Evolutionary conservation across 208 protist genomes (phyloP).

Genomic region (Polymyxa betae): DNA sequence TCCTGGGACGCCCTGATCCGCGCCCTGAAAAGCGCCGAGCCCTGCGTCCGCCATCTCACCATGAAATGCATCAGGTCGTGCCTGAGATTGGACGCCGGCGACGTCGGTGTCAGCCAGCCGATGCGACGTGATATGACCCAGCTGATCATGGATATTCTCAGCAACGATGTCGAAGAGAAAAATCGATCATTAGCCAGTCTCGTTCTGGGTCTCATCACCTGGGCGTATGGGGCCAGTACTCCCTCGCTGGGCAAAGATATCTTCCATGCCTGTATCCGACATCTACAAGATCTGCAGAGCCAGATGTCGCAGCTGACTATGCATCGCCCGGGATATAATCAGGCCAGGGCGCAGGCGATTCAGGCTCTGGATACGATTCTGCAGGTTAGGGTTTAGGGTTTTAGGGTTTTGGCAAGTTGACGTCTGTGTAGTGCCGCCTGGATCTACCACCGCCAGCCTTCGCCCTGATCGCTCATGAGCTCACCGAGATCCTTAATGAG

Average conservation of each 20-base stretch:
- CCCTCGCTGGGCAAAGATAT: not conserved
- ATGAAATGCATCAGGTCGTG: not conserved
- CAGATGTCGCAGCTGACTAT: not conserved
- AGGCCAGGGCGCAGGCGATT: not conserved
- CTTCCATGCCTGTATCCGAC: not conserved
- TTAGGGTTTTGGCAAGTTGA: not conserved
- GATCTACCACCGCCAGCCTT: not conserved
- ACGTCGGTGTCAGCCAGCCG: not conserved
- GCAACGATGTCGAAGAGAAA: constrained; percentile 2
- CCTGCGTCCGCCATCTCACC: not conserved
- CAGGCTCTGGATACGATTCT: not conserved
- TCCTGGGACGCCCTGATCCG: constrained; percentile 6
- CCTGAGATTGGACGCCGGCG: not conserved
- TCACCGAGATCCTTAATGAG: not conserved
- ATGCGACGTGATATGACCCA: not conserved
- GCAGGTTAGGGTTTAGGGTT: not conserved
- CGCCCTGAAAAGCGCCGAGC: not conserved
- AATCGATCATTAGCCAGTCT: constrained; percentile 20
- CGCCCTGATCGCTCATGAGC: not conserved
- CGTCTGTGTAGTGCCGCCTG: not conserved
- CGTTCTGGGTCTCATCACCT: not conserved
- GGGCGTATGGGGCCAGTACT: not conserved
- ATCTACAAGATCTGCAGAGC: not conserved
- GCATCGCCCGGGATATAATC: not conserved
- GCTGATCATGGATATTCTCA: not conserved